Conservation (phyloP, 768 basidiomycete genomes). For the Agrocybe praecox region DNA sequence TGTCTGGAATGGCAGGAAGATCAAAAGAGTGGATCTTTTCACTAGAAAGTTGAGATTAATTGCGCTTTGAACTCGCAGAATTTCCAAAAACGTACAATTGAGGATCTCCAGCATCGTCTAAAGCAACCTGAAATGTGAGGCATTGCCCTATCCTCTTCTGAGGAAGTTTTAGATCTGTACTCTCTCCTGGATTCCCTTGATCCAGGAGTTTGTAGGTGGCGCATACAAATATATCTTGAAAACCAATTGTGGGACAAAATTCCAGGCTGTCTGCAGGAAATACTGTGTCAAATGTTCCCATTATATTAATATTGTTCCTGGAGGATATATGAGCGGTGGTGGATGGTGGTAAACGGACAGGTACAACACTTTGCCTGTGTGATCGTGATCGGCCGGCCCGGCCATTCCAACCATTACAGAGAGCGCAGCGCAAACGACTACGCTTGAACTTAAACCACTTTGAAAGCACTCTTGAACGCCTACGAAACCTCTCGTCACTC, state of each 20-base stretch:
- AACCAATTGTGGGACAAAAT: conserved; percentile 75
- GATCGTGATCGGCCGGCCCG: background rate
- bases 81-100: conserved; percentile 33
- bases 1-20: conserved; percentile 84
- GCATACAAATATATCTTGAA: conserved; percentile 72
- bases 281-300: conserved; percentile 55
- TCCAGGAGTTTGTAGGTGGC: conserved; percentile 88
- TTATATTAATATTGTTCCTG: too few relatives aligned
- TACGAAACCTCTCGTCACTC: conserved; percentile 6
- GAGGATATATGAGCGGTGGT: too few relatives aligned
- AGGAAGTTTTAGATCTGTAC: conserved; percentile 8
- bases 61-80: background rate
- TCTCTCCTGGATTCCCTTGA: conserved; percentile 9
- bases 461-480: conserved; percentile 2
- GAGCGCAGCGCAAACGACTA: background rate
- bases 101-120: conserved; percentile 23
- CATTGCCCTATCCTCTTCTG: conserved; percentile 66
- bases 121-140: conserved; percentile 58
- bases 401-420: background rate
- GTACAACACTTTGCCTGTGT: too few relatives aligned
- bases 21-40: conserved; percentile 67
- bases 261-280: conserved; percentile 91
- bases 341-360: background rate
- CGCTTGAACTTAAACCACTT: conserved; percentile 2
- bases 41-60: conserved; percentile 30